These are phyloP conservation scores for Solanum megistacrolobum DNA, from an alignment of 257 asterid genomes.

Conservation along the genomic window DNA sequence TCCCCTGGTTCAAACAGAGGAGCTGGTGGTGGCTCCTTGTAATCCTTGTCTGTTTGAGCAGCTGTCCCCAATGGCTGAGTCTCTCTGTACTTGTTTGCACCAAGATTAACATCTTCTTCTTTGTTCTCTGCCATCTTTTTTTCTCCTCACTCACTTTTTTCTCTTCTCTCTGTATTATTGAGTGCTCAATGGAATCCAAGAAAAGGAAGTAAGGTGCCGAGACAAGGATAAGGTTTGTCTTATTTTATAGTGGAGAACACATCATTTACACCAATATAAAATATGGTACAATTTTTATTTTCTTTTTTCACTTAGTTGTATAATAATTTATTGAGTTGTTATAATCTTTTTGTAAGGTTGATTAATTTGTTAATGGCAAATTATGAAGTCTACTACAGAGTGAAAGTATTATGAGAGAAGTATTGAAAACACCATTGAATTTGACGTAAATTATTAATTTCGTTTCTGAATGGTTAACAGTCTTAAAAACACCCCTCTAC, in stretches of 20 bases:
- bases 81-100: no score
- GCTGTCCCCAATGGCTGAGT: no score
- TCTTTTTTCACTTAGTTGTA: not conserved
- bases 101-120: no score
- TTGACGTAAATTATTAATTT: no score
- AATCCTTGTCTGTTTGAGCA: no score
- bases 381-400: not conserved
- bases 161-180: not conserved
- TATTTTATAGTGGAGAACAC: not conserved
- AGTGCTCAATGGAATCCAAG: conserved; percentile 5
- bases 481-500: no score
- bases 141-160: not conserved
- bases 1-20: no score
- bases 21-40: no score
- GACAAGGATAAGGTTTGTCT: not conserved
- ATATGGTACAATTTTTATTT: not conserved
- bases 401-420: not conserved
- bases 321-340: not conserved
- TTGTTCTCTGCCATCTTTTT: no score
- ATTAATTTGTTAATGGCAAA: not conserved
- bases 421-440: no score
- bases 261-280: not conserved
- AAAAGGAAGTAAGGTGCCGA: not conserved
- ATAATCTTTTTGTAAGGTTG: not conserved
- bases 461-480: fast-evolving